Conservation (phyloP, 2,329 filamentous ascomycete species). For the Xylaria digitata region DNA sequence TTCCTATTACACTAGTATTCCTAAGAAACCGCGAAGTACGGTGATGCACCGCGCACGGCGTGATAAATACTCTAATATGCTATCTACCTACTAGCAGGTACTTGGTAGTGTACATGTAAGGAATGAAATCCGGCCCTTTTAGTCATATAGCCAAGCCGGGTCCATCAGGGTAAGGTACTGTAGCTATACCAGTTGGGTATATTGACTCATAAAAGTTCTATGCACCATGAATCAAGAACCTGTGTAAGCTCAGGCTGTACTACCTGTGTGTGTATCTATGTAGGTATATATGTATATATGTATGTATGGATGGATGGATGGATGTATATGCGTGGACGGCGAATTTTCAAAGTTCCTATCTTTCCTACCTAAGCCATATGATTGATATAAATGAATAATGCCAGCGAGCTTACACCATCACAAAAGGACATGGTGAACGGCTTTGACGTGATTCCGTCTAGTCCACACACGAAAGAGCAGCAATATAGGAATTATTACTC, state of each 20-base stretch:
- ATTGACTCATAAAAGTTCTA: conserved; percentile 13
- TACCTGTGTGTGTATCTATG: not conserved
- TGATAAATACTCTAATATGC: not conserved
- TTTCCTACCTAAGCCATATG: not conserved
- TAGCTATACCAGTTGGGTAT: conserved; percentile 8
- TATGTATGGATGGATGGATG: not conserved
- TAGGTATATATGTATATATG: conserved; percentile 9
- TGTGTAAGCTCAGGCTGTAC: conserved; percentile 4
- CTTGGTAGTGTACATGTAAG: not conserved
- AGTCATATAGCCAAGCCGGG: conserved; percentile 26
- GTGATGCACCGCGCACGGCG: not conserved
- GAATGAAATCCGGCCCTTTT: conserved; percentile 9
- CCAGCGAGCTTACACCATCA: conserved; percentile 1
- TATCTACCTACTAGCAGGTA: not conserved
- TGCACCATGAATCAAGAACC: conserved; percentile 21
- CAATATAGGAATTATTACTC: conserved; percentile 37
- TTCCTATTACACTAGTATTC: conserved; percentile 11
- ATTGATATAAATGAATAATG: conserved; percentile 19
- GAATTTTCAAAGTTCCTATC: not conserved
- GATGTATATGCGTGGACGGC: not conserved
- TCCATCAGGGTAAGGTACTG: conserved; percentile 22
- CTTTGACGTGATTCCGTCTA: conserved; percentile 21
- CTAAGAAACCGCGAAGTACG: not conserved
- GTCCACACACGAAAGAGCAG: conserved; percentile 26
- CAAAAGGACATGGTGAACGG: not conserved